A percentile compares a stretch with the other conserved stretches of the same genome.
Evolutionary conservation across 805 yeast species (phyloP).

Genomic region (Nakazawaea ishiwadae): DNA sequence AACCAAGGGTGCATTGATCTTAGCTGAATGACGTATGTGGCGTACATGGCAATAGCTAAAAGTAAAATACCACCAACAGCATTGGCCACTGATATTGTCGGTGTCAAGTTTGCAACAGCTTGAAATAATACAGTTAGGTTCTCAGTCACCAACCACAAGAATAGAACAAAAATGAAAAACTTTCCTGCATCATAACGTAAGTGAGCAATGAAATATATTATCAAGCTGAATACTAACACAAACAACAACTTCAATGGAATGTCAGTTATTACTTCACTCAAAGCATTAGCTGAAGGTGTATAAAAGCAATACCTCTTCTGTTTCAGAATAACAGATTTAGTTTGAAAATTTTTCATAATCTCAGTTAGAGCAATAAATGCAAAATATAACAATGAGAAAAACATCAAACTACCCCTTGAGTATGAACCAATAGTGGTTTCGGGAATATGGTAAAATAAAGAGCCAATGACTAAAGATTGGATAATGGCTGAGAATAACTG

Average conservation of each 20-base stretch:
- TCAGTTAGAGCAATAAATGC: conserved; percentile 45
- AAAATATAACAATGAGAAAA: conserved; percentile 53
- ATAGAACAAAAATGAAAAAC: conserved; percentile 47
- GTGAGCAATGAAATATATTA: conserved; percentile 54
- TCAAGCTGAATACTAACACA: conserved; percentile 38
- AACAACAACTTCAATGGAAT: conserved; percentile 55
- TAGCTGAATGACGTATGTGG: conserved; percentile 61
- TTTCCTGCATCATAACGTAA: conserved; percentile 44
- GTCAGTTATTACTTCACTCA: conserved; percentile 56
- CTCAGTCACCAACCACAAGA: conserved; percentile 37
- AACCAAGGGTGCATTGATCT: conserved; percentile 63
- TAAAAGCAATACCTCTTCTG: conserved; percentile 69
- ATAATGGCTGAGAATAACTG: conserved; percentile 37
- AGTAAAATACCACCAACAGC: conserved; percentile 52
- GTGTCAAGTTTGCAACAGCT: conserved; percentile 45
- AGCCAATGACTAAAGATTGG: conserved; percentile 49
- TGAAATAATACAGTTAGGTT: conserved; percentile 49
- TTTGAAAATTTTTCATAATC: conserved; percentile 37
- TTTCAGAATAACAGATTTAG: conserved; percentile 59
- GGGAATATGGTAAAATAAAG: conserved; percentile 54
- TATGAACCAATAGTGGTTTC: conserved; percentile 50
- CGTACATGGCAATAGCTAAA: conserved; percentile 47
- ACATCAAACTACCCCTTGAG: conserved; percentile 59
- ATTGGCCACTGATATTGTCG: conserved; percentile 50
- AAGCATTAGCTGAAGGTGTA: conserved; percentile 69